Base-by-base conservation (phyloP, 169 alveolate species). In the Plasmodium adleri region DNA sequence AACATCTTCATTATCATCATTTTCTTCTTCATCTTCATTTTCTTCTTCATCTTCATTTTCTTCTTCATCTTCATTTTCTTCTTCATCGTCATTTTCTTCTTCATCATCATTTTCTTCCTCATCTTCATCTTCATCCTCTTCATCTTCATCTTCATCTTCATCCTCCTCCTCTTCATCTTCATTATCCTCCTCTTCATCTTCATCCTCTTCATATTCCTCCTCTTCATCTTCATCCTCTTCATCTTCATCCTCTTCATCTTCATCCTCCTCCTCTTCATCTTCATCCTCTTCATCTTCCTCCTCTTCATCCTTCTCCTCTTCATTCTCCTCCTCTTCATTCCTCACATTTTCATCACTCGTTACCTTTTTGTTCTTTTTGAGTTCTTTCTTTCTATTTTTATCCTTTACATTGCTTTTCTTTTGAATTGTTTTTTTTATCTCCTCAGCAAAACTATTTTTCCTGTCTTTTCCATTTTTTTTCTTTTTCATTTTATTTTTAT, bases 371-470 rank as follows among this genome's bases (percentile, higher is more conserved):
- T 54, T 64, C 67, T 66, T 74, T 74, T 45, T 60, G 54, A 13
- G 59, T 20, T 4, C 15, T 64, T 50, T 74, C 58, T 60, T 59
- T 62, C 62, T 59, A 6, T 60, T 58, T 66, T 58, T 76, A 45
- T 76, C 89, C 71, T 76, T 70, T 22, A 20, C 78, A 7, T 49
- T 70, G 26, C 52, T 15, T 43, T 70, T 70, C 49, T 70, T 66
- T 50, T 76, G 32, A 64, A 76, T 76, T 71, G 26, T 66, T 76
- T 66, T 49, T 64, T 20, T 49, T n/a, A 54, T 66, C 43, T 76
- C 89, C 28, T 76, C 76, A 22, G 68, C 89, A 68, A 45, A 32
- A 47, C 54, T 64, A 63, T 50, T 76, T 50, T n/a, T 28, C 4
- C 9, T 20, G 17, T 67, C 66, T 50, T 28, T 50, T 5, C 3